Conservation (phyloP, 495 filamentous ascomycete species). For the Penicillium verhagenii region DNA sequence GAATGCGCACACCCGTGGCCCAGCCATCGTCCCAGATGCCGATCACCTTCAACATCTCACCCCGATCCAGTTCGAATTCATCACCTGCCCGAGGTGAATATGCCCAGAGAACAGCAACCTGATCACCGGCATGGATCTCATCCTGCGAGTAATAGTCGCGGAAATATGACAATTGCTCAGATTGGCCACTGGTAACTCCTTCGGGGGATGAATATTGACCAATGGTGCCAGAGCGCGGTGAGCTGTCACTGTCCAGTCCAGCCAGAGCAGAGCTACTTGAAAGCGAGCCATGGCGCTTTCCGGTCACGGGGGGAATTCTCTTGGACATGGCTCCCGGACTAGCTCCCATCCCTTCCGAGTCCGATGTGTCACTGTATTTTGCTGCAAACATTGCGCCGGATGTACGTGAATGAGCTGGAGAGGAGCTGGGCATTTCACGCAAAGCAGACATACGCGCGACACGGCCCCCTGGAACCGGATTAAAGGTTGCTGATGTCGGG, state of each 20-base stretch:
- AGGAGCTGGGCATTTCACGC: slow-evolving; percentile 64
- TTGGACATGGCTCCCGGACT: slow-evolving; percentile 72
- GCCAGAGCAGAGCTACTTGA: slow-evolving; percentile 81
- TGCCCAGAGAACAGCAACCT: slow-evolving; percentile 91
- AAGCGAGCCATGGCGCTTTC: slow-evolving; percentile 81
- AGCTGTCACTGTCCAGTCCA: slow-evolving; percentile 65
- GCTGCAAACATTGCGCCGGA: slow-evolving; percentile 41
- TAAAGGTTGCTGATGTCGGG: slow-evolving; percentile 56
- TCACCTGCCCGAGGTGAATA: slow-evolving; percentile 92
- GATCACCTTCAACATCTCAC: slow-evolving; percentile 98
- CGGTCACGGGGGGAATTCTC: slow-evolving; percentile 59
- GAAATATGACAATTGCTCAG: slow-evolving; percentile 92
- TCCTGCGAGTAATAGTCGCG: slow-evolving; percentile 99
- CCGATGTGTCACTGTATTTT: slow-evolving; percentile 66
- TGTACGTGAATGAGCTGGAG: slow-evolving; percentile 52
- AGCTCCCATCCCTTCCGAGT: slow-evolving; percentile 76
- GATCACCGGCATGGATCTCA: slow-evolving; percentile 89
- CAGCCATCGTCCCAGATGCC: slow-evolving; percentile 99
- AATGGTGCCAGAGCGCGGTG: slow-evolving; percentile 69
- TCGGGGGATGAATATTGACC: slow-evolving; percentile 80
- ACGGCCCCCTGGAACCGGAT: slow-evolving; percentile 79
- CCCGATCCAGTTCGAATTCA: slow-evolving; percentile 90
- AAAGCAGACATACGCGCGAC: slow-evolving; percentile 96
- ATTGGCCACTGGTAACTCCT: slow-evolving; percentile 82
- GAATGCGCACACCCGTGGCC: slow-evolving; percentile 87